Evolutionary conservation across 768 basidiomycete genomes (phyloP).

Genomic region (Amanita thiersii): DNA sequence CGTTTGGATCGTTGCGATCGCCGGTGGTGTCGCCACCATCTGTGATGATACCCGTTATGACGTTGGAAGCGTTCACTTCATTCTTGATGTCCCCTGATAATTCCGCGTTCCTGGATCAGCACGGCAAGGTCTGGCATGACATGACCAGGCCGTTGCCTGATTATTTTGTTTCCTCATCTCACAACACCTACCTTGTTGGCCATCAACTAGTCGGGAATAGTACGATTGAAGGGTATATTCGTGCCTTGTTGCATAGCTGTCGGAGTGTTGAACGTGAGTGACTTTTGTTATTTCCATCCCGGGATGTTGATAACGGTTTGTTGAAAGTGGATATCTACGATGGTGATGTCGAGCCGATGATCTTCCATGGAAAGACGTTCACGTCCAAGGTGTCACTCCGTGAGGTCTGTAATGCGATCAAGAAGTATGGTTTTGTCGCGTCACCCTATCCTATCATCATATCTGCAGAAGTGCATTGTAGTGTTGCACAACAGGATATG

Average conservation of each 20-base stretch:
- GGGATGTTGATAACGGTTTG: not conserved
- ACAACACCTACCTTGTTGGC: slow-evolving; percentile 80
- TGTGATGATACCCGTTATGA: too few species aligned
- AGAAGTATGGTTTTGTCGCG: slow-evolving; percentile 83
- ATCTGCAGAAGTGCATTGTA: slow-evolving; percentile 88
- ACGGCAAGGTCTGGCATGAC: slow-evolving; percentile 53
- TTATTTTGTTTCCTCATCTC: slow-evolving; percentile 86
- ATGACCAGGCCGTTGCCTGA: slow-evolving; percentile 87
- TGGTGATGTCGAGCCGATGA: slow-evolving; percentile 74
- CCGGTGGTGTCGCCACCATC: too few species aligned
- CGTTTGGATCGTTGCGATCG: too few species aligned
- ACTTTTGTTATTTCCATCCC: slow-evolving; percentile 28
- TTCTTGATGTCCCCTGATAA: slow-evolving; percentile 84
- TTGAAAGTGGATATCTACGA: slow-evolving; percentile 84
- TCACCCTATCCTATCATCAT: slow-evolving; percentile 92
- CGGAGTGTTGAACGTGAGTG: slow-evolving; percentile 73
- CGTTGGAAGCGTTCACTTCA: slow-evolving; percentile 59
- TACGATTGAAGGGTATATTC: slow-evolving; percentile 81
- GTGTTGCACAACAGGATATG: slow-evolving; percentile 68
- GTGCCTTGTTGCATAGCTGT: slow-evolving; percentile 78
- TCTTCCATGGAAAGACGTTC: slow-evolving; percentile 86
- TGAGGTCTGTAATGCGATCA: slow-evolving; percentile 76
- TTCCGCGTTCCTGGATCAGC: slow-evolving; percentile 35
- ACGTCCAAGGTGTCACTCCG: slow-evolving; percentile 78
- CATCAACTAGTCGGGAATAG: slow-evolving; percentile 72